Evolutionary conservation across 169 alveolate genomes (phyloP).

Genomic region (Cryptosporidium muris): DNA sequence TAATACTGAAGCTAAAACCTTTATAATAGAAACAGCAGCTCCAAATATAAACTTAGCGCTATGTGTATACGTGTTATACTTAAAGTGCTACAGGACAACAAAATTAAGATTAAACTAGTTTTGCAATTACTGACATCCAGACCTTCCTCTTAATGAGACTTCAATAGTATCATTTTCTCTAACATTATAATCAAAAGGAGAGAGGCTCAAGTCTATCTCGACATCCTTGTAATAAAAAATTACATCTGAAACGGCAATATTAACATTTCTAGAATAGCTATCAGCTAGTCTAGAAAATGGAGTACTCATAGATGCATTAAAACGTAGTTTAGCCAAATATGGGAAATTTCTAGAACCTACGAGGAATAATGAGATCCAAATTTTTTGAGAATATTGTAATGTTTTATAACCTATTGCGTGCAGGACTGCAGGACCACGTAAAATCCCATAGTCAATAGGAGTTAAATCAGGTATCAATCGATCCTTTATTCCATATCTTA

Average conservation of each 20-base stretch:
- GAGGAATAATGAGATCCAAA: conserved; percentile 74
- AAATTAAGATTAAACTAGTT: background rate
- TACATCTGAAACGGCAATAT: conserved; percentile 44
- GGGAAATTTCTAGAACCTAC: conserved; percentile 73
- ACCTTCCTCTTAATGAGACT: conserved; percentile 47
- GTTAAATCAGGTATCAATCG: conserved; percentile 71
- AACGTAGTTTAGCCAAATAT: conserved; percentile 73
- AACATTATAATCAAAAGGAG: conserved; percentile 59
- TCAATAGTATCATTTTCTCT: conserved; percentile 62
- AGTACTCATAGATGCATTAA: conserved; percentile 75
- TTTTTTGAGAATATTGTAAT: conserved; percentile 73
- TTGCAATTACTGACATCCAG: background rate
- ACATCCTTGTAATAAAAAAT: conserved; percentile 42
- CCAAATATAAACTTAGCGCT: background rate
- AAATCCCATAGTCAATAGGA: conserved; percentile 74
- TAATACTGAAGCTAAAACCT: background rate
- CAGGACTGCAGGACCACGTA: conserved; percentile 70
- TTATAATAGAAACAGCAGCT: background rate
- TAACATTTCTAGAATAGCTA: conserved; percentile 75
- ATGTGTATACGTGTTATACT: background rate
- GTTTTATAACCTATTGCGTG: conserved; percentile 68
- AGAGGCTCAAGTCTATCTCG: conserved; percentile 49
- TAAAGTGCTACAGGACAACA: background rate
- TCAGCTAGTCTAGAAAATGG: conserved; percentile 75
- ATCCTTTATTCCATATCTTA: conserved; percentile 48